Percentiles rank a stretch among this genome's conserved stretches.
Conservation (phyloP, 2,329 filamentous ascomycete species). For the Curvularia lunata region DNA sequence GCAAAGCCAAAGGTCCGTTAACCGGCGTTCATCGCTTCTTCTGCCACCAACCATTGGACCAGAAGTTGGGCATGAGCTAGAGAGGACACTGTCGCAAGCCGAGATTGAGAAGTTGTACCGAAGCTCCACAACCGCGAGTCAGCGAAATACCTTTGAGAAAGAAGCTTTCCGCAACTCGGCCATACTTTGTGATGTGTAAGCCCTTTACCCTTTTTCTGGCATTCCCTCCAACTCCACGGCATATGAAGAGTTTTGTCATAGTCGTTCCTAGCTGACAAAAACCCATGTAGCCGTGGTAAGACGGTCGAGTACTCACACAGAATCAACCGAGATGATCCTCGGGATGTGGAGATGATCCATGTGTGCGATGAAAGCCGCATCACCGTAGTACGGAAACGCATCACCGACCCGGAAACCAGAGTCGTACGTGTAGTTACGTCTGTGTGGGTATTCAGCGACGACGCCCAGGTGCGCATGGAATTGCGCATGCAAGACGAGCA, state of each 20-base stretch:
- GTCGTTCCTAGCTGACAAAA: conserved; percentile 5
- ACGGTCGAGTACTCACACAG: conserved; percentile 52
- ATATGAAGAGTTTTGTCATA: not conserved
- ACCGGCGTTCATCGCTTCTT: conserved; percentile 25
- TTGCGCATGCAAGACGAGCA: conserved; percentile 51
- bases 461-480: conserved; percentile 52
- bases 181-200: conserved; percentile 54
- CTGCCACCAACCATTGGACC: conserved; percentile 35
- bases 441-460: conserved; percentile 55
- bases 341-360: conserved; percentile 51
- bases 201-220: not conserved
- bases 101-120: conserved; percentile 35
- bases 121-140: conserved; percentile 43
- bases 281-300: conserved; percentile 41
- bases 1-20: conserved; percentile 17
- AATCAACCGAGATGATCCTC: conserved; percentile 43
- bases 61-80: conserved; percentile 19
- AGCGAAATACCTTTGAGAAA: conserved; percentile 49
- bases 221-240: not conserved
- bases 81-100: conserved; percentile 21
- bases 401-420: conserved; percentile 45
- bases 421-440: conserved; percentile 50
- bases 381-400: conserved; percentile 53
- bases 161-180: conserved; percentile 53
- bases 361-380: conserved; percentile 51